Conservation (phyloP, 75 land plant genomes). For the Selaginella moellendorffii region DNA sequence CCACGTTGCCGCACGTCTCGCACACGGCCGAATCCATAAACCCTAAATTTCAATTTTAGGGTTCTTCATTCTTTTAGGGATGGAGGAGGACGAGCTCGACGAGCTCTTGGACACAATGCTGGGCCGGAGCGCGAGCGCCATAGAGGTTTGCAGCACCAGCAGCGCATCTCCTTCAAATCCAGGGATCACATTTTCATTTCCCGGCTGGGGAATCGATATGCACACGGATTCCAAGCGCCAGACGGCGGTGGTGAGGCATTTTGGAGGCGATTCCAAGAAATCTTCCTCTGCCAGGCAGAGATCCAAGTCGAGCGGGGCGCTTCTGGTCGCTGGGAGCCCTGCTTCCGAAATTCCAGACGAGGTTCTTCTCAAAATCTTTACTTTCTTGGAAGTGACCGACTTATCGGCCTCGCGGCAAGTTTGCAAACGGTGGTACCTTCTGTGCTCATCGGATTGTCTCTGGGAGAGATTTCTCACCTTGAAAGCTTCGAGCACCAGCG, state of each 20-base stretch:
- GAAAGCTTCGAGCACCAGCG: not conserved
- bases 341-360: not conserved
- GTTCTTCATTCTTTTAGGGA: not conserved
- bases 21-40: slow-evolving; percentile 1
- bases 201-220: not conserved
- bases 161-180: too few relatives aligned
- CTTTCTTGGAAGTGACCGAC: not conserved
- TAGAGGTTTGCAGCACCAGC: too few relatives aligned
- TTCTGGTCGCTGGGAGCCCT: not conserved
- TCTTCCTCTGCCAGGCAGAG: not conserved
- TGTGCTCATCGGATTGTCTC: not conserved
- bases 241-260: not conserved
- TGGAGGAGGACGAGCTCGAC: not conserved
- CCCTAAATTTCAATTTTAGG: not conserved
- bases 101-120: not conserved
- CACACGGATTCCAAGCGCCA: not conserved
- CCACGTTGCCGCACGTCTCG: slow-evolving; percentile 38
- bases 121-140: not conserved
- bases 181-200: not conserved
- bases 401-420: not conserved
- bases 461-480: not conserved
- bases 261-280: not conserved
- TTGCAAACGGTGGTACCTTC: not conserved
- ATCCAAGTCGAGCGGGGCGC: not conserved
- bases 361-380: not conserved